Conservation (phyloP, 73 alveolate species). For the Paramecium caudatum region DNA sequence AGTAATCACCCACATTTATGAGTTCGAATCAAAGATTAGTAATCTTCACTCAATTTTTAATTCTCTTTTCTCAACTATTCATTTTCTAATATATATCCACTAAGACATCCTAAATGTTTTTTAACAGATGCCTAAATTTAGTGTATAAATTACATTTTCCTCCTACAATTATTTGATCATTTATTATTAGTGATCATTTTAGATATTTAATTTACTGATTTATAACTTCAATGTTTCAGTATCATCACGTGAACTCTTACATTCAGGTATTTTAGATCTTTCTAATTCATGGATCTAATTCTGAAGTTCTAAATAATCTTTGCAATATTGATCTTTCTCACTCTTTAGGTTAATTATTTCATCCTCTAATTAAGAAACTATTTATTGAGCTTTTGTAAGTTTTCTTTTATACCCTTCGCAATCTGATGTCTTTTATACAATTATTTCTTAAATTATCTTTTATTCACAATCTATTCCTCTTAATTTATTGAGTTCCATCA, state of each 20-base stretch:
- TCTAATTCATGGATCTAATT: not conserved
- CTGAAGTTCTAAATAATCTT: not conserved
- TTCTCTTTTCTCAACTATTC: slow-evolving; percentile 36
- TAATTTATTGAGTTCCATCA: slow-evolving; percentile 7
- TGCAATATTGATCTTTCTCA: not conserved
- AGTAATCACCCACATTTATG: not conserved
- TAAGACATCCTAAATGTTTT: slow-evolving; percentile 35
- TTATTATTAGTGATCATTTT: not conserved
- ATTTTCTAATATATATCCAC: slow-evolving; percentile 36
- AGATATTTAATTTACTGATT: not conserved
- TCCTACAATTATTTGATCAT: not conserved
- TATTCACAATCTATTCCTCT: slow-evolving; percentile 42
- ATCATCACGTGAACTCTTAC: not conserved
- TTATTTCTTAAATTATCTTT: not conserved
- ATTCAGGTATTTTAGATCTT: not conserved
- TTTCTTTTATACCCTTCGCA: slow-evolving; percentile 17
- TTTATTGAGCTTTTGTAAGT: slow-evolving; percentile 1
- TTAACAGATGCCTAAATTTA: not conserved
- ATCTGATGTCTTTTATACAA: slow-evolving; percentile 11
- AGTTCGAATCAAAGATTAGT: not conserved
- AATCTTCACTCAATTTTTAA: not conserved
- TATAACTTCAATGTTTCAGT: not conserved
- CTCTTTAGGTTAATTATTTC: not conserved
- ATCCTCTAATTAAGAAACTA: not conserved
- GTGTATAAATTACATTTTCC: not conserved